A percentile compares a stretch with the other conserved stretches of the same genome.
These are phyloP conservation scores for Eremochloa ophiuroides DNA, from an alignment of 176 grass and related monocot species.

Conservation along the genomic window DNA sequence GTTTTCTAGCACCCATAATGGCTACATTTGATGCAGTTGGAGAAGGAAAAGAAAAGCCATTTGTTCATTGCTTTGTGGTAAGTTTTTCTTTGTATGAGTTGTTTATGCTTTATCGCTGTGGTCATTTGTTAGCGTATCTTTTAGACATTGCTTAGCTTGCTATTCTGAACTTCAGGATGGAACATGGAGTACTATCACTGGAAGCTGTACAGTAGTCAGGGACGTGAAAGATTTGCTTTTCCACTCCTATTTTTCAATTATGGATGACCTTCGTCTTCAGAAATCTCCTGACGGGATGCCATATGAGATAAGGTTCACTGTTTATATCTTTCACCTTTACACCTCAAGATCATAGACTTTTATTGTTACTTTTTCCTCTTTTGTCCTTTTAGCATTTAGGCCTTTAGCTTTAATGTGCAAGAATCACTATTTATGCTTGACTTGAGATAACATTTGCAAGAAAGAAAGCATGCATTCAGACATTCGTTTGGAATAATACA, in stretches of 20 bases:
- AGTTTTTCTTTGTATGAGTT: conserved; percentile 1
- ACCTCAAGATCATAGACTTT: background rate
- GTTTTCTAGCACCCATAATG: conserved; percentile 89
- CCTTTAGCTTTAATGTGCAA: conserved; percentile 12
- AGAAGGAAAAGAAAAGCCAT: conserved; percentile 77
- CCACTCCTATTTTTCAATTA: conserved; percentile 90
- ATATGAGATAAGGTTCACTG: conserved; percentile 78
- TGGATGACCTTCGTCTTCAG: conserved; percentile 72
- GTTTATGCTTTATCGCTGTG: background rate
- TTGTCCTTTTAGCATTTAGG: conserved; percentile 9
- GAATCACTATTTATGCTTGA: background rate
- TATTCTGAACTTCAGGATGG: conserved; percentile 67
- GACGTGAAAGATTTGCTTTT: conserved; percentile 92
- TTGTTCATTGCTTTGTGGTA: conserved; percentile 91
- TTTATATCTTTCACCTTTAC: conserved; percentile 5
- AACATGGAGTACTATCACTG: conserved; percentile 86
- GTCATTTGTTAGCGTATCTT: conserved; percentile 19
- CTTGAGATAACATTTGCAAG: background rate
- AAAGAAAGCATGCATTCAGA: background rate
- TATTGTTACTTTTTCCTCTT: conserved; percentile 7
- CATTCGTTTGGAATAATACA: background rate
- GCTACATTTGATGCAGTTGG: conserved; percentile 88
- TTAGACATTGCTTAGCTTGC: background rate
- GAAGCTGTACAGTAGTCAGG: conserved; percentile 81
- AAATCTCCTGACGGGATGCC: conserved; percentile 51